phyloP scores from a whole-genome alignment of 768 basidiomycete genomes.

The Rhizopogon vesiculosus region DNA sequence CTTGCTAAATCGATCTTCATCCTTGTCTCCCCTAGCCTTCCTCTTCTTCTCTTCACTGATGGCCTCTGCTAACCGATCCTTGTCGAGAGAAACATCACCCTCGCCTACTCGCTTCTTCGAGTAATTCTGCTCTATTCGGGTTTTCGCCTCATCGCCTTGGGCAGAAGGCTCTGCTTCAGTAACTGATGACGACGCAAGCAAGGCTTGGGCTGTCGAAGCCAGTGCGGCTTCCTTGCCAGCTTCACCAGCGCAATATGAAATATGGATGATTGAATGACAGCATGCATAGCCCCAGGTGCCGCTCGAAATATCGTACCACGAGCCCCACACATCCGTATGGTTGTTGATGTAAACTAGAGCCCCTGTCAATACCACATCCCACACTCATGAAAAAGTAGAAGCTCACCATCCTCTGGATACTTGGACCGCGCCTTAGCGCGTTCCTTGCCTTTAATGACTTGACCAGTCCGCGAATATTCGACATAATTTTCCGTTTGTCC shows the following conservation, averaged over 20 bases:
- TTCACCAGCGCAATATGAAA: conserved; percentile 88
- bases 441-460: conserved; percentile 89
- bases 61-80: conserved; percentile 63
- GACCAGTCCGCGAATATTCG: conserved; percentile 91
- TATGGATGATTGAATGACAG: conserved; percentile 82
- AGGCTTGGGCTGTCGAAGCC: conserved; percentile 69
- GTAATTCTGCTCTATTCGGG: conserved; percentile 62
- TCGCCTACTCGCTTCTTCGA: conserved; percentile 80
- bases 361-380: conserved; percentile 2
- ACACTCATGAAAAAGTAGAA: not conserved
- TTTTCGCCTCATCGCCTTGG: conserved; percentile 29
- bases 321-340: conserved; percentile 97
- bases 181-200: conserved; percentile 44
- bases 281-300: conserved; percentile 92
- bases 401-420: conserved; percentile 93
- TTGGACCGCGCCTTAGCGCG: conserved; percentile 84
- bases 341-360: conserved; percentile 81
- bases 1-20: conserved; percentile 51
- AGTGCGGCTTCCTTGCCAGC: conserved; percentile 76
- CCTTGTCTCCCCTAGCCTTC: conserved; percentile 54
- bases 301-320: conserved; percentile 74
- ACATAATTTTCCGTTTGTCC: conserved; percentile 98
- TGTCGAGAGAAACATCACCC: conserved; percentile 72
- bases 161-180: conserved; percentile 21
- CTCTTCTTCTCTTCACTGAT: conserved; percentile 79